These are phyloP conservation scores for Thelonectria rubi DNA, from an alignment of 2,329 filamentous ascomycete genomes.

Conservation along the genomic window DNA sequence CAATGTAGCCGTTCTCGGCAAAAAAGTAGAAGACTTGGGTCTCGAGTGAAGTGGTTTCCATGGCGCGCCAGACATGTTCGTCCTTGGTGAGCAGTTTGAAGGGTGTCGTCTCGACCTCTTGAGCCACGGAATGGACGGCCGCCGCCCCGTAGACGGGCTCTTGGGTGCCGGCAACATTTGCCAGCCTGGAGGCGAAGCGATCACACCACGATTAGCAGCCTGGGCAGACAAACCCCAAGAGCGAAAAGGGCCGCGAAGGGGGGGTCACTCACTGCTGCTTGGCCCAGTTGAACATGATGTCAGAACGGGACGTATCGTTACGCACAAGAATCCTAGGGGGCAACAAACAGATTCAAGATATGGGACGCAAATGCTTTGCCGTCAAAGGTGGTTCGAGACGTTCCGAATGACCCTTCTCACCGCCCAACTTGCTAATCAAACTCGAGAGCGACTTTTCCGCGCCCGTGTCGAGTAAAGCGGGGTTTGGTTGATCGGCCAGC, in stretches of 20 bases:
- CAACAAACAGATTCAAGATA: background rate
- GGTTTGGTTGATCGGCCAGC: background rate
- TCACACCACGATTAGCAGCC: constrained; percentile 28
- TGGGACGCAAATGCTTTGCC: background rate
- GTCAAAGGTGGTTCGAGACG: background rate
- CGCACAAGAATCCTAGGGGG: background rate
- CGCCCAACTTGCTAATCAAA: background rate
- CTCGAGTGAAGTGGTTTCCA: constrained; percentile 90
- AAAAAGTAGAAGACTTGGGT: constrained; percentile 94
- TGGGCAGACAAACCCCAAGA: no score
- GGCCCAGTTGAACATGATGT: constrained; percentile 89
- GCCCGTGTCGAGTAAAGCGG: background rate
- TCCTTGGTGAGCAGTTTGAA: constrained; percentile 82
- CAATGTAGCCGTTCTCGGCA: constrained; percentile 78
- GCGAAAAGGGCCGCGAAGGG: background rate
- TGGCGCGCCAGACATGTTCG: constrained; percentile 83
- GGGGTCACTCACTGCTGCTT: constrained; percentile 78
- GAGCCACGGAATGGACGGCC: constrained; percentile 85
- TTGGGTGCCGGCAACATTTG: constrained; percentile 90
- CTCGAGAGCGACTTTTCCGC: constrained; percentile 1
- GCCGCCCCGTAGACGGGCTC: constrained; percentile 94
- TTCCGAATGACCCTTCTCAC: background rate
- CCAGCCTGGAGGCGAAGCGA: constrained; percentile 57
- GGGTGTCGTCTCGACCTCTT: constrained; percentile 79
- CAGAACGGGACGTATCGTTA: background rate